These are phyloP conservation scores for Candida maesae DNA, from an alignment of 805 yeast genomes.

Conservation along the genomic window DNA sequence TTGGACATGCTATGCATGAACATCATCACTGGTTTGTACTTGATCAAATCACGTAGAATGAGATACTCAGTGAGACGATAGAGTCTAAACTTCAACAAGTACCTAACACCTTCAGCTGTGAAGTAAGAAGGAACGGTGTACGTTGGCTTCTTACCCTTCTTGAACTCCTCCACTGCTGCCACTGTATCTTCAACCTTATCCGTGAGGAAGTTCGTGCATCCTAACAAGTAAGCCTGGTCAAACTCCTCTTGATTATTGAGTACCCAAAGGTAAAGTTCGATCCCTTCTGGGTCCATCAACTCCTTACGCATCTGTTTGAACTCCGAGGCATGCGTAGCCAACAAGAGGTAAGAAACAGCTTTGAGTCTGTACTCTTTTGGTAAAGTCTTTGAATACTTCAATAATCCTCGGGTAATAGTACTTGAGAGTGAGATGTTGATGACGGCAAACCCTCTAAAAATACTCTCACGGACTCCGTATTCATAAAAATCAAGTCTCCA, in stretches of 20 bases:
- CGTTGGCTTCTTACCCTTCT: conserved; percentile 4
- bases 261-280: conserved; percentile 50
- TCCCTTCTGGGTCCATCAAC: conserved; percentile 28
- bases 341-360: conserved; percentile 48
- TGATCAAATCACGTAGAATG: conserved; percentile 9
- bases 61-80: conserved; percentile 23
- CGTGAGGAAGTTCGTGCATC: conserved; percentile 39
- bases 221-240: conserved; percentile 33
- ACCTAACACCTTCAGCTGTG: conserved; percentile 5
- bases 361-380: conserved; percentile 43
- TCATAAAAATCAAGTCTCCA: conserved; percentile 47
- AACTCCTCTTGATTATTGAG: conserved; percentile 37
- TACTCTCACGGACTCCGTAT: conserved; percentile 36
- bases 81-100: conserved; percentile 6
- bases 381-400: conserved; percentile 35
- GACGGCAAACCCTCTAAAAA: conserved; percentile 34
- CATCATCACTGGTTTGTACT: conserved; percentile 12
- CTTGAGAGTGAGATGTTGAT: conserved; percentile 35
- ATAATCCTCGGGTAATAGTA: conserved; percentile 29
- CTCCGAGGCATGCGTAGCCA: conserved; percentile 43
- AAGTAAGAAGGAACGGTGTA: conserved; percentile 8
- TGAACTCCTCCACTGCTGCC: conserved; percentile 9
- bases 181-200: conserved; percentile 32
- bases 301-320: conserved; percentile 29
- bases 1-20: background rate